Base-by-base conservation (phyloP, 306 rosid genomes). In the Cucurbita argyrosperma region DNA sequence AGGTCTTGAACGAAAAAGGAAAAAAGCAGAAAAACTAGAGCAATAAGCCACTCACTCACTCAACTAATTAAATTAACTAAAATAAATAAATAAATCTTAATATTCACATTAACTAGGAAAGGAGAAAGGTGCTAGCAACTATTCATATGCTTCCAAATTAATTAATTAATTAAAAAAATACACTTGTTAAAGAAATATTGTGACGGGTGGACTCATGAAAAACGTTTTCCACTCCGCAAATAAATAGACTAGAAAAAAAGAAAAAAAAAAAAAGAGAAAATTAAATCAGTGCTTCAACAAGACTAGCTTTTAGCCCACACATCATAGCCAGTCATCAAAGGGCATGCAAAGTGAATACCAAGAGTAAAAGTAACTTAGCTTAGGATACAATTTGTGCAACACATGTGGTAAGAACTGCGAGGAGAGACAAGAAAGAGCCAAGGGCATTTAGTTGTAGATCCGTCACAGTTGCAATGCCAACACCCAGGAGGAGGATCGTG, bases 361-460 rank as follows among this genome's bases (percentile, higher is more conserved):
- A 68, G 40, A 19, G 40, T 21, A 23, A 13, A 67, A 23, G 73
- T 42, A 64, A 68, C 73, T 68, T 50, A 65, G 71, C 71, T 47
- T 23, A 90, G 96, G 98, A 93, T 93, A 93, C 98, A 83, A 93
- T 93, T 78, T 93, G 98, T 77, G 98, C 97, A 83, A 93, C 87
- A 0, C 97, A 93, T 26, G 98, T 93, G 74, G 98, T 90, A 79
- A 90, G 77, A 80, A 93, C 83, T 7, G 98, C 98, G 37, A 93
- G 94, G 3, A 90, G 78, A 76, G 98, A 90, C 80, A 93, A 79
- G 88, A 84, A 74, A 80, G 90, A 86, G 66, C 98, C 98, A 47
- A 90, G 74, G 66, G 90, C 89, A 77, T 93, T 93, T 65, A 93
- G 89, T 85, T 93, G 98, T 82, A 93, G 85, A 82, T 93, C 98